Conservation (phyloP, 179 eudicot species). For the Silene noctiflora region DNA sequence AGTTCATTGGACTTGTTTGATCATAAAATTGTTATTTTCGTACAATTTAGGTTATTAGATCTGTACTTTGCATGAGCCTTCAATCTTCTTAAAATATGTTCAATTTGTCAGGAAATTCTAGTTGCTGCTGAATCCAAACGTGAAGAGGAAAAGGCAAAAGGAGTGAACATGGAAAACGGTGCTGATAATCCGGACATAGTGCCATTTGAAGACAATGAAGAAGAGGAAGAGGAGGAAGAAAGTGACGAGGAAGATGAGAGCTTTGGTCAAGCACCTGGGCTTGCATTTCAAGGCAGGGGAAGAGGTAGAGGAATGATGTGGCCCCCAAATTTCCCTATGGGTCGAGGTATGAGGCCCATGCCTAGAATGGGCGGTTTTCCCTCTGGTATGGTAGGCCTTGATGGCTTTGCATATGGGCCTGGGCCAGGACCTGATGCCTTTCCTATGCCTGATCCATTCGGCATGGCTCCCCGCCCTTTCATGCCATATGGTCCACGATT, state of each 20-base stretch:
- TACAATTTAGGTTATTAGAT: neutral
- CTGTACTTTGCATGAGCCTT: neutral
- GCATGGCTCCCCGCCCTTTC: constrained; percentile 80
- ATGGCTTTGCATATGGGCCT: constrained; percentile 65
- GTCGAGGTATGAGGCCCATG: constrained; percentile 58
- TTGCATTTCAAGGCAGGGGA: constrained; percentile 63
- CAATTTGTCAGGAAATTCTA: constrained; percentile 56
- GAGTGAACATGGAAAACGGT: constrained; percentile 68
- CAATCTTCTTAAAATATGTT: constrained; percentile 6
- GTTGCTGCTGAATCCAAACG: constrained; percentile 84
- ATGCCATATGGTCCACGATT: constrained; percentile 84
- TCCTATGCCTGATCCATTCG: constrained; percentile 71
- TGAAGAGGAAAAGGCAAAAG: constrained; percentile 93
- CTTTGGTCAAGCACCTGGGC: constrained; percentile 43
- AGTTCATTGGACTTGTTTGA: neutral
- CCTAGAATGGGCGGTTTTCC: constrained; percentile 87
- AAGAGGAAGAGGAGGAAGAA: constrained; percentile 94
- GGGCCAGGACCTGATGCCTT: constrained; percentile 69
- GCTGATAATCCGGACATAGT: constrained; percentile 88
- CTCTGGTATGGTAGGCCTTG: constrained; percentile 72
- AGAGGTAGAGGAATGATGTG: constrained; percentile 94
- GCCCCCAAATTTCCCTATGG: constrained; percentile 80
- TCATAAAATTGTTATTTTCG: neutral
- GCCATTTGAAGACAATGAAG: constrained; percentile 94
- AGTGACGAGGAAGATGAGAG: constrained; percentile 87